Conservation (phyloP, 495 filamentous ascomycete species). For the Tuber indicum region DNA sequence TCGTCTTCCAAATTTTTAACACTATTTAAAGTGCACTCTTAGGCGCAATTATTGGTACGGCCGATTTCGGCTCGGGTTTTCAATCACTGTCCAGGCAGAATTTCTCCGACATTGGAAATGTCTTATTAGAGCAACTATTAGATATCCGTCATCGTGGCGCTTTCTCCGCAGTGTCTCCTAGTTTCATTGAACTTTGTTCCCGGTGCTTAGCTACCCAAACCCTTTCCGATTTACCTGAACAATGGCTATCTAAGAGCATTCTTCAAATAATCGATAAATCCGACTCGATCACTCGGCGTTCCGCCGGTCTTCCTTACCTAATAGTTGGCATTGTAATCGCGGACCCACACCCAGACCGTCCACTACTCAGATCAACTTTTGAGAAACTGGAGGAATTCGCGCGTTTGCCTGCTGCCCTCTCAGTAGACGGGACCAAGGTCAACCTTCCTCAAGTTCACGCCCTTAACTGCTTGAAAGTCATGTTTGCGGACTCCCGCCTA, state of each 20-base stretch:
- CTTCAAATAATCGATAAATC: conserved; percentile 27
- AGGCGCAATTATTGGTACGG: conserved; percentile 51
- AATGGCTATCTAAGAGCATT: conserved; percentile 23
- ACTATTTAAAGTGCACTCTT: conserved; percentile 48
- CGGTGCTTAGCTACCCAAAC: conserved; percentile 51
- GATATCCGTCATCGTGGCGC: conserved; percentile 84
- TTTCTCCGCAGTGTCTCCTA: conserved; percentile 85
- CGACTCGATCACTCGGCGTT: conserved; percentile 67
- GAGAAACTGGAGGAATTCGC: conserved; percentile 50
- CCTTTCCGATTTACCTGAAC: conserved; percentile 44
- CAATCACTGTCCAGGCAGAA: conserved; percentile 44
- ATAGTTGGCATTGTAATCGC: conserved; percentile 68
- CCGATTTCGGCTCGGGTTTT: conserved; percentile 24
- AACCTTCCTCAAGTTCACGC: conserved; percentile 89
- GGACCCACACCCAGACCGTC: conserved; percentile 50
- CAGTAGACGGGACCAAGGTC: conserved; percentile 46
- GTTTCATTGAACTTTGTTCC: conserved; percentile 70
- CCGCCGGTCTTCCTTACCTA: conserved; percentile 82
- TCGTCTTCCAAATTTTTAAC: conserved; percentile 25
- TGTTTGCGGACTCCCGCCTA: conserved; percentile 72
- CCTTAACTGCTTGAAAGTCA: conserved; percentile 80
- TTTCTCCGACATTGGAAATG: conserved; percentile 56
- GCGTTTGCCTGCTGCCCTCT: conserved; percentile 47
- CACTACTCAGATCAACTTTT: conserved; percentile 45
- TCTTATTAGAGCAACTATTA: conserved; percentile 73